phyloP scores from a whole-genome alignment of 495 filamentous ascomycete species.

The Acidiella bohemica region DNA sequence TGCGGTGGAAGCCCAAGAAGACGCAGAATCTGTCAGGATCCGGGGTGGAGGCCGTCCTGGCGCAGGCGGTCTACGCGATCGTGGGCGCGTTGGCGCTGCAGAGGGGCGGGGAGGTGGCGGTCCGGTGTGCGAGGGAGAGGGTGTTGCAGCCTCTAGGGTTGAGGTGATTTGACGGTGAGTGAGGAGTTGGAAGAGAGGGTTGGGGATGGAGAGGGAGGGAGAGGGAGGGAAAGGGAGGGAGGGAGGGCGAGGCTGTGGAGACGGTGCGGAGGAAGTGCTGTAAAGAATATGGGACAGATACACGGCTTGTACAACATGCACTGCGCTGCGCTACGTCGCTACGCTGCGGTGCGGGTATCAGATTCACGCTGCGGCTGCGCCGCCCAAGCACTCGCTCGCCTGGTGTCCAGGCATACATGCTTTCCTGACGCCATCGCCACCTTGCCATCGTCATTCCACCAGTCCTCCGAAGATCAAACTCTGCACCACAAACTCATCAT shows the following conservation, averaged over 20 bases:
- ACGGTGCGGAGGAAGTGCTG: too few species aligned
- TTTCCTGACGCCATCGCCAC: background rate
- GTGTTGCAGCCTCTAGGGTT: constrained; percentile 44
- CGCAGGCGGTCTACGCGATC: constrained; percentile 69
- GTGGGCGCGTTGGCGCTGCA: constrained; percentile 78
- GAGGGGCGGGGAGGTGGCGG: constrained; percentile 67
- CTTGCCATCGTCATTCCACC: constrained; percentile 39
- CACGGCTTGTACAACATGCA: background rate
- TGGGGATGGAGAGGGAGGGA: background rate
- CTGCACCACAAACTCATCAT: constrained; percentile 82
- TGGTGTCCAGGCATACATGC: too few species aligned
- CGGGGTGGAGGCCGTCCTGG: constrained; percentile 56
- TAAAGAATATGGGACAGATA: background rate
- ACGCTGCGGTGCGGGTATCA: too few species aligned
- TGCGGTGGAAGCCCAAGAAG: constrained; percentile 84
- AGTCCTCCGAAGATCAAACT: constrained; percentile 78
- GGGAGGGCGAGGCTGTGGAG: too few species aligned
- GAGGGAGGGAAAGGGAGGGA: too few species aligned
- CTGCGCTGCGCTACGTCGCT: too few species aligned
- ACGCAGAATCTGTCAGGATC: constrained; percentile 54
- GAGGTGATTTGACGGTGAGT: constrained; percentile 2
- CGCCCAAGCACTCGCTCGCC: too few species aligned
- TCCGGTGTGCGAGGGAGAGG: constrained; percentile 57
- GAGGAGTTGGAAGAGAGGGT: too few species aligned
- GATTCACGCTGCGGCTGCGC: too few species aligned